Conservation (phyloP, 495 filamentous ascomycete species). For the Oidiodendron maius region DNA sequence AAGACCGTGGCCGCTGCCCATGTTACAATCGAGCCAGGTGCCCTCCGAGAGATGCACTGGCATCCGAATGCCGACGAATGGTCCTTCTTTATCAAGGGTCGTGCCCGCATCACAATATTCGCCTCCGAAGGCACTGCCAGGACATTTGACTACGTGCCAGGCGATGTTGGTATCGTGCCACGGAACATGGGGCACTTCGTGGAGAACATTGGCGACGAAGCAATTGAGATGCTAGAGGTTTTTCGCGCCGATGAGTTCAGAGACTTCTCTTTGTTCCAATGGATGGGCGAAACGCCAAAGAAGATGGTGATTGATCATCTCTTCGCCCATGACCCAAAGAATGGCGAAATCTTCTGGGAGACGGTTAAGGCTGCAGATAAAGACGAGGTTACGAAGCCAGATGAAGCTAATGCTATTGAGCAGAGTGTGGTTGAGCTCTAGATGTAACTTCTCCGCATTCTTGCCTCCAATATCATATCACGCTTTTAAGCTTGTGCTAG, state of each 20-base stretch:
- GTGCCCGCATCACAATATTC: constrained; percentile 62
- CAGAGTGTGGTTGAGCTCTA: neutral
- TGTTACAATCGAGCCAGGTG: constrained; percentile 61
- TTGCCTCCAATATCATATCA: neutral
- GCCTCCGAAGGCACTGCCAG: constrained; percentile 49
- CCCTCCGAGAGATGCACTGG: constrained; percentile 77
- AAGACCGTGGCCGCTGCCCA: constrained; percentile 54
- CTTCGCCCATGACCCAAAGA: neutral
- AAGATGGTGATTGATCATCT: constrained; percentile 49
- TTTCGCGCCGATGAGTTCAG: constrained; percentile 56
- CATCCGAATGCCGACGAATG: constrained; percentile 71
- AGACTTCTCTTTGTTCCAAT: constrained; percentile 30
- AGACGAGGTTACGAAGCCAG: constrained; percentile 14
- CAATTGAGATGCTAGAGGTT: constrained; percentile 65
- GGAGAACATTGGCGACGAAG: constrained; percentile 66
- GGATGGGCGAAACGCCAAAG: constrained; percentile 54
- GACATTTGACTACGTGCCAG: constrained; percentile 70
- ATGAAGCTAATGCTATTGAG: neutral
- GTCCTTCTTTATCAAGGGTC: constrained; percentile 69
- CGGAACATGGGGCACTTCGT: constrained; percentile 63
- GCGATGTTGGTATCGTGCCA: constrained; percentile 68
- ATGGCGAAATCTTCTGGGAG: neutral
- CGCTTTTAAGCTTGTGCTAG: too few relatives aligned
- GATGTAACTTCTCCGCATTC: neutral
- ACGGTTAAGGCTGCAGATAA: neutral